Conservation (phyloP, 768 basidiomycete genomes). For the Russula dissimulans region DNA sequence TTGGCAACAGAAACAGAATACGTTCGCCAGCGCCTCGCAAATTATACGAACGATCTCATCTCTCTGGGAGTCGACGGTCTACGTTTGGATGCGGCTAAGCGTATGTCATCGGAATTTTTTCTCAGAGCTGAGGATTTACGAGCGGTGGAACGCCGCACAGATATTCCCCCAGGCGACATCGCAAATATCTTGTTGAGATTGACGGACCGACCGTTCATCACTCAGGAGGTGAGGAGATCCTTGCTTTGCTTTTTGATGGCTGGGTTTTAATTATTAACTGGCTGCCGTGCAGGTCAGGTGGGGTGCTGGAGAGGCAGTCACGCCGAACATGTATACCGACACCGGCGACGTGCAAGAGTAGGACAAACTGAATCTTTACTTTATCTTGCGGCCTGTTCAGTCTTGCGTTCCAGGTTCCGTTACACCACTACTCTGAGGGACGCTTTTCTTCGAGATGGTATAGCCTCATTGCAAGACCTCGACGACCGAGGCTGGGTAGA, state of each 20-base stretch:
- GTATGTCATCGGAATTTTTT: slow-evolving; percentile 26
- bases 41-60: slow-evolving; percentile 51
- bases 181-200: slow-evolving; percentile 43
- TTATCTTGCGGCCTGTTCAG: background rate
- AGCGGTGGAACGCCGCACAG: slow-evolving; percentile 25
- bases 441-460: slow-evolving; percentile 44
- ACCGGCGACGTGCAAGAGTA: slow-evolving; percentile 63
- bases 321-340: slow-evolving; percentile 45
- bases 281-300: slow-evolving; percentile 22
- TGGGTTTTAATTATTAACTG: background rate
- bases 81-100: slow-evolving; percentile 56
- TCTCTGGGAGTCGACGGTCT: slow-evolving; percentile 55
- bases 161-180: slow-evolving; percentile 46
- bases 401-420: slow-evolving; percentile 35
- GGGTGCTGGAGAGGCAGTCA: slow-evolving; percentile 42
- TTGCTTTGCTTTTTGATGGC: background rate
- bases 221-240: slow-evolving; percentile 39
- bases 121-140: background rate
- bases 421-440: slow-evolving; percentile 44
- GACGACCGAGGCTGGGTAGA: slow-evolving; percentile 51
- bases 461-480: slow-evolving; percentile 43
- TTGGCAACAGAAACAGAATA: slow-evolving; percentile 54
- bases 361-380: background rate
- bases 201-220: slow-evolving; percentile 40
- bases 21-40: slow-evolving; percentile 45